Percentiles rank a stretch among this genome's conserved stretches.
Evolutionary conservation across 768 basidiomycete species (phyloP).

Genomic region (Tylopilus plumbeoviolaceoides): DNA sequence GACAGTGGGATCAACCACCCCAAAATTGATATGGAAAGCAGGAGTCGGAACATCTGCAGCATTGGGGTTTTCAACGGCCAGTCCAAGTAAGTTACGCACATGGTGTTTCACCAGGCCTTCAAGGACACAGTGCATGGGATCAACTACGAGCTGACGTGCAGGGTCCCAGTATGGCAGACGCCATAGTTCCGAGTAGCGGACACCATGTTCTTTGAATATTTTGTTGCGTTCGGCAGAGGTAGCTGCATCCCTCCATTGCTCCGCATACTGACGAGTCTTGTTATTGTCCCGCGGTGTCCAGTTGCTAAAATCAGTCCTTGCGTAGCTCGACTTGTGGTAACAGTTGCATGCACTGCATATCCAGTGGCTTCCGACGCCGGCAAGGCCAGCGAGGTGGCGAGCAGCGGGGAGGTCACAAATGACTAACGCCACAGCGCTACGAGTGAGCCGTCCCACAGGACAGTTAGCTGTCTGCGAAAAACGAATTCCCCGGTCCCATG

Average conservation of each 20-base stretch:
- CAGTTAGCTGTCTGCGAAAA: slow-evolving; percentile 16
- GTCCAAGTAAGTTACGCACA: neutral
- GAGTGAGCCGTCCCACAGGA: slow-evolving; percentile 17
- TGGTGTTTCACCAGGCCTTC: neutral
- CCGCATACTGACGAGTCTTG: no score
- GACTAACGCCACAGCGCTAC: slow-evolving; percentile 24
- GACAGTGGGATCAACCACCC: no score
- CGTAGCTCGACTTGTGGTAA: slow-evolving; percentile 10
- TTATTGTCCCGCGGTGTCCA: slow-evolving; percentile 16
- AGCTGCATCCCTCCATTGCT: neutral
- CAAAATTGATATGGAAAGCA: neutral
- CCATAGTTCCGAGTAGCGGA: neutral
- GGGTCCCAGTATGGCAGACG: neutral
- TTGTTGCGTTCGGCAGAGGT: neutral
- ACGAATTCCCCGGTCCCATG: slow-evolving; percentile 31
- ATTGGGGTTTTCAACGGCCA: neutral
- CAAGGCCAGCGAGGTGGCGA: slow-evolving; percentile 18
- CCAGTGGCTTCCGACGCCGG: slow-evolving; percentile 16
- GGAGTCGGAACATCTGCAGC: neutral
- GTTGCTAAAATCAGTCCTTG: slow-evolving; percentile 1
- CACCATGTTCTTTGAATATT: neutral
- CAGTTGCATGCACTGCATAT: slow-evolving; percentile 32
- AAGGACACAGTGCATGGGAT: neutral
- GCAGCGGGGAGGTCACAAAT: slow-evolving; percentile 38
- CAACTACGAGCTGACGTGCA: neutral